Evolutionary conservation across 331 rosid species (phyloP), one percentile per base, ranked within the genome.

Genomic region (Saraca asoca): DNA sequence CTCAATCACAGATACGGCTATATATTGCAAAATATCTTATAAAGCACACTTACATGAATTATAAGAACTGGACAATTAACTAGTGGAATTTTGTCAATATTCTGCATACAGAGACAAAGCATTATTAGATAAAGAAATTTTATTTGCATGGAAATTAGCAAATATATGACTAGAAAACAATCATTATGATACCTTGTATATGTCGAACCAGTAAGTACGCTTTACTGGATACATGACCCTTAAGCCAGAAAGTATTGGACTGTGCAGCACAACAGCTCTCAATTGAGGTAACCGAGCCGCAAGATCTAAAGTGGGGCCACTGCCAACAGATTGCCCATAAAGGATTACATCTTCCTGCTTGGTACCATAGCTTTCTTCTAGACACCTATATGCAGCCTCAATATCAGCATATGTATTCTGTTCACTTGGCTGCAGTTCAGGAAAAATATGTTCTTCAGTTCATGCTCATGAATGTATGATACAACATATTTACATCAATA

Each of bases 161-260:
- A n/a, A 45, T 33, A 46, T 62, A 50, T 34, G 6, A 67, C 9
- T 10, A 55, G 50, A 57, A 55, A 43, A 18, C 42, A 66, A 51
- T 56, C 38, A 50, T 7, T 13, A 50, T 20, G 16, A 50, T 76
- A 89, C 96, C 98, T 92, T 92, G 66, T 89, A 92, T 69, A 92
- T 89, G 85, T 92, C 98, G 38, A 92, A 92, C 95, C 95, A 92
- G 81, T 87, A 92, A 5, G 95, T 74, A 7, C 95, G 98, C 73
- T 83, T 92, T 58, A 92, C 98, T 9, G 96, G 98, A 84, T 92
- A 92, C 96, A 92, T 87, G 84, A 89, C 96, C 81, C 98, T 81
- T 60, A 92, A 76, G 59, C 98, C 98, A 67, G 98, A 92, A 17
- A 92, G 87, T 79, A 92, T 92, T 24, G 98, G 98, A 72, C 98